phyloP scores from a whole-genome alignment of 768 basidiomycete genomes.

The Lentinula edodes region DNA sequence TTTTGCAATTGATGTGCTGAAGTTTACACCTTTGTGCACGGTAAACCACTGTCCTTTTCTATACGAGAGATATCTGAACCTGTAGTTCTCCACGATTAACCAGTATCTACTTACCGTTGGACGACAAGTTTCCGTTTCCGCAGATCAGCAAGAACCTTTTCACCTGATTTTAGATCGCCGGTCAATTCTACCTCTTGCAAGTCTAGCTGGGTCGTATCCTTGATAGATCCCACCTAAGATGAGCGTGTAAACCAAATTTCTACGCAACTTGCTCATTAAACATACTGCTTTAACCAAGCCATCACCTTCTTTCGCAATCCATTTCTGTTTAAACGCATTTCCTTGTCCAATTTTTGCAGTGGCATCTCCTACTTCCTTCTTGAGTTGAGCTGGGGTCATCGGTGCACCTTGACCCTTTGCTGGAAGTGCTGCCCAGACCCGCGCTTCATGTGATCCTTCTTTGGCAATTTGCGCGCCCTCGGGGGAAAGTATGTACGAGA shows the following conservation, averaged over 20 bases:
- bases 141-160: slow-evolving; percentile 80
- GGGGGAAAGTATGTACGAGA: slow-evolving; percentile 66
- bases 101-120: slow-evolving; percentile 54
- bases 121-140: slow-evolving; percentile 85
- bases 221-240: slow-evolving; percentile 54
- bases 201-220: slow-evolving; percentile 72
- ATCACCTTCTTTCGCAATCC: slow-evolving; percentile 89
- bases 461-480: slow-evolving; percentile 79
- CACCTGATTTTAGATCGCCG: slow-evolving; percentile 68
- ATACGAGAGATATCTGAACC: slow-evolving; percentile 8
- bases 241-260: slow-evolving; percentile 1
- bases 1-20: slow-evolving; percentile 88
- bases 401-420: slow-evolving; percentile 63
- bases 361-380: slow-evolving; percentile 77
- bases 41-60: slow-evolving; percentile 97
- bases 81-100: neutral
- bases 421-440: slow-evolving; percentile 86
- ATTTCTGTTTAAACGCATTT: slow-evolving; percentile 93
- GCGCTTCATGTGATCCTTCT: slow-evolving; percentile 90
- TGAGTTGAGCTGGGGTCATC: slow-evolving; percentile 61
- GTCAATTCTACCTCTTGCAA: slow-evolving; percentile 67
- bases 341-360: slow-evolving; percentile 91
- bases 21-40: slow-evolving; percentile 77
- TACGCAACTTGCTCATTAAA: slow-evolving; percentile 13
- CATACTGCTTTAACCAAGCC: slow-evolving; percentile 83